Conservation (phyloP, 352 stramenopile species). For the Aphanomyces stellatus region DNA sequence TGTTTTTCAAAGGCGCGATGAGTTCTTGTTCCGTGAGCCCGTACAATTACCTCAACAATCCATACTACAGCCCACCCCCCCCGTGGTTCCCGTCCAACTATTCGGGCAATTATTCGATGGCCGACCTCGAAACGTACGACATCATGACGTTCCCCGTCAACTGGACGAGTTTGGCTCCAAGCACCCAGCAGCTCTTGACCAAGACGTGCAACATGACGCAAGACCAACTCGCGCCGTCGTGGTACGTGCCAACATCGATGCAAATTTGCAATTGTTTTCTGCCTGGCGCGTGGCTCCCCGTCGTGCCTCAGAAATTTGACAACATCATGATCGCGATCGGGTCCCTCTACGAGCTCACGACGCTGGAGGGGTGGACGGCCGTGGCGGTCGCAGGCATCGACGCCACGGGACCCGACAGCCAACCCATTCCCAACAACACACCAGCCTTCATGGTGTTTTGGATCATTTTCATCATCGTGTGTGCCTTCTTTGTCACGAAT, state of each 20-base stretch:
- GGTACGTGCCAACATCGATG: slow-evolving; percentile 31
- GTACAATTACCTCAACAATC: slow-evolving; percentile 9
- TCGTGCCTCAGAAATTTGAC: slow-evolving; percentile 71
- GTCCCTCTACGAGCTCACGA: slow-evolving; percentile 90
- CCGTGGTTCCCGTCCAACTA: slow-evolving; percentile 18
- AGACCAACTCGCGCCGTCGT: slow-evolving; percentile 26
- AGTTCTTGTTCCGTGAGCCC: slow-evolving; percentile 44
- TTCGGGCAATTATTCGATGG: slow-evolving; percentile 7
- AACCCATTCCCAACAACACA: slow-evolving; percentile 84
- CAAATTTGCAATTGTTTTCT: slow-evolving; percentile 61
- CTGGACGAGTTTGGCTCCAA: slow-evolving; percentile 28
- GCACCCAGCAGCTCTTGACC: neutral
- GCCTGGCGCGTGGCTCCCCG: slow-evolving; percentile 26
- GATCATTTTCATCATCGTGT: slow-evolving; percentile 86
- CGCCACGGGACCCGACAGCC: slow-evolving; percentile 82
- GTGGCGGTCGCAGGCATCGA: slow-evolving; percentile 89
- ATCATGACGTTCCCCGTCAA: slow-evolving; percentile 37
- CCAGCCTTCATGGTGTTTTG: slow-evolving; percentile 80
- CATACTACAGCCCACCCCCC: neutral
- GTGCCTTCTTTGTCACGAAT: slow-evolving; percentile 92
- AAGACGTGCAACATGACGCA: neutral
- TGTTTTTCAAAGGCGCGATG: slow-evolving; percentile 90
- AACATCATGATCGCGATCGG: slow-evolving; percentile 74
- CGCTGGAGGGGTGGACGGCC: slow-evolving; percentile 87
- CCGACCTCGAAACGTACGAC: neutral